Evolutionary conservation across 179 eudicot genomes (phyloP).

Genomic region (Silene vulgaris): DNA sequence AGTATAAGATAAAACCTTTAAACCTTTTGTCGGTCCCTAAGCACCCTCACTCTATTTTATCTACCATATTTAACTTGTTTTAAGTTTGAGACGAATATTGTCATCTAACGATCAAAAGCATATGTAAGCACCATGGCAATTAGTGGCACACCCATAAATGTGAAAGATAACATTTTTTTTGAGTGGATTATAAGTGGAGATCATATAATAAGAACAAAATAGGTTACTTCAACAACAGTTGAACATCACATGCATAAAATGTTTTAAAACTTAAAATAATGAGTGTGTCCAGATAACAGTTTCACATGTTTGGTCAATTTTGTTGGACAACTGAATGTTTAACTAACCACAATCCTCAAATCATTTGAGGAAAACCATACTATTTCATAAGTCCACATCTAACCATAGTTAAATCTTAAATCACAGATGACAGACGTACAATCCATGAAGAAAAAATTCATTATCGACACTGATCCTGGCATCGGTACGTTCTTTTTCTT

Average conservation of each 20-base stretch:
- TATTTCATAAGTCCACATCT: not conserved
- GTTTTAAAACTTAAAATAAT: not conserved
- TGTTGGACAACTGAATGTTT: not conserved
- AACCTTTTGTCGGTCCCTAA: no score
- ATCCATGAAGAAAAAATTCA: slow-evolving; percentile 49
- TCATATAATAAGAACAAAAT: not conserved
- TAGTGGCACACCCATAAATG: not conserved
- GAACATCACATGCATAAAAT: not conserved
- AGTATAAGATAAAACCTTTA: no score
- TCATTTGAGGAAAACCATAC: not conserved
- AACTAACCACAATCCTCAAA: not conserved
- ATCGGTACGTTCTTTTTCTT: slow-evolving; percentile 40
- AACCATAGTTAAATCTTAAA: not conserved
- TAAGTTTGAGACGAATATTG: no score
- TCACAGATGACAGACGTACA: not conserved
- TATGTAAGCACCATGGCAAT: not conserved
- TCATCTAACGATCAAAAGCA: no score
- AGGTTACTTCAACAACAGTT: not conserved
- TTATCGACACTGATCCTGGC: slow-evolving; percentile 89
- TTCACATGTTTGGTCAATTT: not conserved
- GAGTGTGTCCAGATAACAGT: not conserved
- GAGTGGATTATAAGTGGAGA: not conserved
- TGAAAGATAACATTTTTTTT: not conserved
- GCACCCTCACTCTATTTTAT: no score
- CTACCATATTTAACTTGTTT: no score